Base-by-base conservation (phyloP, 164 flowering plant genomes). In the Vitis rotundifolia region DNA sequence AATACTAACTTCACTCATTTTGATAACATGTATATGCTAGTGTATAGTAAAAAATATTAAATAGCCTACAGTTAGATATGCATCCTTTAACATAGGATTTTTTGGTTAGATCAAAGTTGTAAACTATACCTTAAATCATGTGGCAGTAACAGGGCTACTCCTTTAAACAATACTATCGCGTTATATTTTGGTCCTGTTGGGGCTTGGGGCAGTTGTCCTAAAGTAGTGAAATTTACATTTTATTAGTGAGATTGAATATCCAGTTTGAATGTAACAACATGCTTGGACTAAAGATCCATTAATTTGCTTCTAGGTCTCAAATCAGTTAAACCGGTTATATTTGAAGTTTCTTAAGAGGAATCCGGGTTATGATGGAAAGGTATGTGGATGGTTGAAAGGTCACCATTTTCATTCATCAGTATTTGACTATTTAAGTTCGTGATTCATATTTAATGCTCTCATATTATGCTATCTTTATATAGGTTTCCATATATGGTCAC, bases 281-380 rank as follows among this genome's bases (percentile, higher is more conserved):
- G 26, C n/a, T 9, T 62, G 18, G 10, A 18, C 13, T 9, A 31
- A 49, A 48, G 50, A 37, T 62, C 37, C 48, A 16, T 49, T 11
- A 37, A 26, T 75, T 60, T 29, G 60, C 28, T 29, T 63, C 14
- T 81, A 95, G 99, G 99, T 96, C 9, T 96, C 99, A 37, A 89
- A 88, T 80, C 98, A 93, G 74, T 78, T 96, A 50, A 96, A 96
- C 70, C 73, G 83, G 67, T 73, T 96, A 67, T 93, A 90, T 77
- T 51, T 84, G 80, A 93, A 92, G 81, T 96, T 96, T 78, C 83
- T 92, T 11, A 88, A 85, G 84, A 84, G 99, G 69, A 96, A 96
- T 81, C 99, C 99, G 50, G 97, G 94, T 53, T 96, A 96, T 83
- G 91, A 91, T 75, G 99, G 99, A 73, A 96, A 96, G 99, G 99